A percentile compares a stretch with the other conserved stretches of the same genome.
Evolutionary conservation across 176 grass and related monocot genomes (phyloP).

Genomic region (Musa troglodytarum): DNA sequence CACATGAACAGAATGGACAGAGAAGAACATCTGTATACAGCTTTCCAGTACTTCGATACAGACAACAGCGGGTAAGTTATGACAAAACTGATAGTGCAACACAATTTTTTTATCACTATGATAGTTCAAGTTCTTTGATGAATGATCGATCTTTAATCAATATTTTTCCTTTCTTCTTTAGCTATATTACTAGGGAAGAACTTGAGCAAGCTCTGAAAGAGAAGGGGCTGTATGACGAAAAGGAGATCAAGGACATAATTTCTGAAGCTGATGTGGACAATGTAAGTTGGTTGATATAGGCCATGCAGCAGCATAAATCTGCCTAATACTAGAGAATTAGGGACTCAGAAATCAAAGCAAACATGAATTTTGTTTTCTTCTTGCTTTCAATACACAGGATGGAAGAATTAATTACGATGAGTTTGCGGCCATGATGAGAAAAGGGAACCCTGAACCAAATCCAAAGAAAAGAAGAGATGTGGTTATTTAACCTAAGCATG

Average conservation of each 20-base stretch:
- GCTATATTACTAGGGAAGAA: slow-evolving; percentile 6
- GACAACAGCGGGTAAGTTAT: slow-evolving; percentile 9
- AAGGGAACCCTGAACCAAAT: slow-evolving; percentile 2
- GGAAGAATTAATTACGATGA: slow-evolving; percentile 2
- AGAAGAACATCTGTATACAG: slow-evolving; percentile 15
- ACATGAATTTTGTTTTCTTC: neutral
- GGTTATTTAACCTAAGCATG: neutral
- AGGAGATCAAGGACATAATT: slow-evolving; percentile 6
- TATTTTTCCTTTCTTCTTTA: neutral
- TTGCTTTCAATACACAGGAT: neutral
- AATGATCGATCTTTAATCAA: neutral
- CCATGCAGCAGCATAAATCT: too few relatives aligned
- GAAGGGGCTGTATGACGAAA: slow-evolving; percentile 6
- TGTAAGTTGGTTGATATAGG: neutral
- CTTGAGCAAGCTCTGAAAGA: slow-evolving; percentile 19
- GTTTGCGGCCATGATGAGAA: slow-evolving; percentile 10
- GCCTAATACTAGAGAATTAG: too few relatives aligned
- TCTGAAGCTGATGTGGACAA: slow-evolving; percentile 11
- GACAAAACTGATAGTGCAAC: neutral
- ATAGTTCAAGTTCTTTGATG: neutral
- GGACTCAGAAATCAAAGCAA: too few relatives aligned
- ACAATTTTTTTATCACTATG: neutral
- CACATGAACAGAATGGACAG: slow-evolving; percentile 17
- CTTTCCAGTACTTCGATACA: slow-evolving; percentile 11
- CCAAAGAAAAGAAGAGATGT: slow-evolving; percentile 5